phyloP scores from a whole-genome alignment of 306 rosid genomes.

The Corylus heterophylla region DNA sequence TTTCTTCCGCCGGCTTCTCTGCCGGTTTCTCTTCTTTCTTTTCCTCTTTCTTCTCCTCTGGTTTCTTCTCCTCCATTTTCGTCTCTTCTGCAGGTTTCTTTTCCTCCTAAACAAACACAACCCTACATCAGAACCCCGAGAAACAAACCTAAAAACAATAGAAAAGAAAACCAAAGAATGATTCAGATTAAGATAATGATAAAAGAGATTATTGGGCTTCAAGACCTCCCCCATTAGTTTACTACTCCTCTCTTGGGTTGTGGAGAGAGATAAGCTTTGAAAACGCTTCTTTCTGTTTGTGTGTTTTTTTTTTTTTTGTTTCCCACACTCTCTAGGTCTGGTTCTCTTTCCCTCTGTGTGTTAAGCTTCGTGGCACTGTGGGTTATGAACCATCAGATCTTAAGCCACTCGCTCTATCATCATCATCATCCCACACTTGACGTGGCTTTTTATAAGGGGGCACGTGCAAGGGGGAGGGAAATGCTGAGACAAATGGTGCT shows the following conservation, averaged over 20 bases:
- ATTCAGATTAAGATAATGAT: not conserved
- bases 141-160: not conserved
- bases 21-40: conserved; percentile 32
- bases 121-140: conserved; percentile 6
- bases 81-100: conserved; percentile 50
- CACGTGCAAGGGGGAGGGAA: conserved; percentile 53
- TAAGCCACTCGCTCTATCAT: conserved; percentile 26
- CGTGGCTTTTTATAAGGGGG: conserved; percentile 57
- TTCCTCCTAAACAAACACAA: conserved; percentile 47
- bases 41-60: conserved; percentile 32
- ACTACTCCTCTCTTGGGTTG: not conserved
- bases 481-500: conserved; percentile 38
- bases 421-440: conserved; percentile 30
- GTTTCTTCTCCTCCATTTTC: conserved; percentile 55
- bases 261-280: conserved; percentile 9
- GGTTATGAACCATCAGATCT: conserved; percentile 41
- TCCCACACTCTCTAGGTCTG: not conserved
- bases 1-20: conserved; percentile 20
- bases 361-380: not conserved
- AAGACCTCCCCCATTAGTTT: conserved; percentile 60
- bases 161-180: not conserved
- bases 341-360: not conserved
- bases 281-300: not conserved
- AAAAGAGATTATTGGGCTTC: not conserved
- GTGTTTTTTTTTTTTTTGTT: not conserved